A percentile compares a stretch with the other conserved stretches of the same genome.
Evolutionary conservation across 257 asterid species (phyloP).

Genomic region (Ilex asprella): DNA sequence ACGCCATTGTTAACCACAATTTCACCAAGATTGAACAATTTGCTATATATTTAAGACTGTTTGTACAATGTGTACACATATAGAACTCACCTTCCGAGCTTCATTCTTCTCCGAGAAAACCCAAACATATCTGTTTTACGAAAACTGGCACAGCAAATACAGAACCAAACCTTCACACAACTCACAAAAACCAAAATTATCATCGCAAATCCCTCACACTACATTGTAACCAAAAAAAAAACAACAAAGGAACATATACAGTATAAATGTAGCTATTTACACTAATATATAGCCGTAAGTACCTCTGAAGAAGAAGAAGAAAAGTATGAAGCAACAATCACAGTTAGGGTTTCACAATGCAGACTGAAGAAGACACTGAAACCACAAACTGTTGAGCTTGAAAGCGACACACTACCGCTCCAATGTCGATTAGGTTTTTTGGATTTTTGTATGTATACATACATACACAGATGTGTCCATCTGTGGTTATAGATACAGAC

Average conservation of each 20-base stretch:
- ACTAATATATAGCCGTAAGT: background rate
- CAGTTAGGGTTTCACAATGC: slow-evolving; percentile 2
- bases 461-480: background rate
- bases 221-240: too few relatives aligned
- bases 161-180: background rate
- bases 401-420: background rate
- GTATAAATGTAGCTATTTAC: background rate
- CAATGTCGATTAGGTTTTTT: too few relatives aligned
- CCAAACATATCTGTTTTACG: slow-evolving; percentile 59
- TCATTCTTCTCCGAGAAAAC: slow-evolving; percentile 75
- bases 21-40: too few relatives aligned
- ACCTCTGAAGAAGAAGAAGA: slow-evolving; percentile 1
- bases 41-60: too few relatives aligned
- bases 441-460: background rate
- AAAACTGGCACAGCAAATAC: slow-evolving; percentile 12
- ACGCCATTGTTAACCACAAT: too few relatives aligned
- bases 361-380: background rate
- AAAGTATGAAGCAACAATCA: background rate
- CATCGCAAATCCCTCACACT: background rate
- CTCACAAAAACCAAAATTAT: background rate
- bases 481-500: background rate
- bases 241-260: background rate
- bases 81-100: slow-evolving; percentile 60
- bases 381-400: background rate
- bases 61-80: background rate